These are phyloP conservation scores for Podaxis sp. DNA, from an alignment of 768 basidiomycete species.

Conservation along the genomic window DNA sequence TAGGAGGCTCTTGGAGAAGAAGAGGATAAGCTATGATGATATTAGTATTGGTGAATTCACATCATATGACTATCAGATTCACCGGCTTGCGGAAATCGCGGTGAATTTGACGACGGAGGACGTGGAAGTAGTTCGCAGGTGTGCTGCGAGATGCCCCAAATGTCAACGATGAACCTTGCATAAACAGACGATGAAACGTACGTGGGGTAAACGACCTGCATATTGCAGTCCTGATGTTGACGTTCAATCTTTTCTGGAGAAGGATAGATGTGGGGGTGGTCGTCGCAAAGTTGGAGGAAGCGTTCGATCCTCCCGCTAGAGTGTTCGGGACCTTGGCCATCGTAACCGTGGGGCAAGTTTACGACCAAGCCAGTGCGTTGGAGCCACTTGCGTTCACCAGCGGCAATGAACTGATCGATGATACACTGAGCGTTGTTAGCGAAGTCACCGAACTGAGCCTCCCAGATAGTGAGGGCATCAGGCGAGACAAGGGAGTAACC, in stretches of 20 bases:
- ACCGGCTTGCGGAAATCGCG: conserved; percentile 98
- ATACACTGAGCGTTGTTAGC: conserved; percentile 97
- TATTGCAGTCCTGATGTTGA: conserved; percentile 98
- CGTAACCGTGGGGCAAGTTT: conserved; percentile 91
- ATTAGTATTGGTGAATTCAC: not conserved
- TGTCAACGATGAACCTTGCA: not conserved
- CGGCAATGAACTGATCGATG: conserved; percentile 98
- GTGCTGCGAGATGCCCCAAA: conserved; percentile 45
- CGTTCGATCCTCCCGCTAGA: conserved; percentile 93
- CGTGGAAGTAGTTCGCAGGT: conserved; percentile 97
- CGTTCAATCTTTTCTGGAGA: conserved; percentile 84
- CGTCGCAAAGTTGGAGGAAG: conserved; percentile 97
- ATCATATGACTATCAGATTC: conserved; percentile 17
- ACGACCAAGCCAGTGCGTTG: conserved; percentile 90
- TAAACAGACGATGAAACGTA: conserved; percentile 32
- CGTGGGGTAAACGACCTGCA: conserved; percentile 99
- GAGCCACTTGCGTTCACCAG: conserved; percentile 97
- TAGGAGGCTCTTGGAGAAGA: conserved; percentile 96
- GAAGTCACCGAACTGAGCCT: conserved; percentile 98
- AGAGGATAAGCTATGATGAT: conserved; percentile 66
- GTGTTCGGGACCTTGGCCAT: conserved; percentile 98
- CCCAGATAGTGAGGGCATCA: conserved; percentile 91
- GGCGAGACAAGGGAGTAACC: conserved; percentile 98
- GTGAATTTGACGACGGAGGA: conserved; percentile 93
- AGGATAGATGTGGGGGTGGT: conserved; percentile 91